These are phyloP conservation scores for Cyberlindnera amylophila DNA, from an alignment of 805 yeast genomes.

Conservation along the genomic window DNA sequence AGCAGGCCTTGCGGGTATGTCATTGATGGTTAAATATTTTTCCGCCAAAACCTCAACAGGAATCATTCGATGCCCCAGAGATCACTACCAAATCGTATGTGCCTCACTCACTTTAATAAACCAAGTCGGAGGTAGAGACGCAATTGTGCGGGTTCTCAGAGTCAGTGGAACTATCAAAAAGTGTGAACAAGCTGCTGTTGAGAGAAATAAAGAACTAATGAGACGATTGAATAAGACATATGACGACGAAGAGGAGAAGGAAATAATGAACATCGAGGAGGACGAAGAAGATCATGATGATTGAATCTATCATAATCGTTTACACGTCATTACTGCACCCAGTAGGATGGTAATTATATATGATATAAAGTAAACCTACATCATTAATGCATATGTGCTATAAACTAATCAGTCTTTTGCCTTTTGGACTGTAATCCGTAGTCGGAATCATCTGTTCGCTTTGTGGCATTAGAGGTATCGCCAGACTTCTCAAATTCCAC, in stretches of 20 bases:
- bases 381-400: background rate
- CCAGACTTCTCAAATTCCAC: constrained; percentile 42
- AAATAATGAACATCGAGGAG: constrained; percentile 16
- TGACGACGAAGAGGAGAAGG: constrained; percentile 19
- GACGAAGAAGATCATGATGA: constrained; percentile 21
- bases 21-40: constrained; percentile 71
- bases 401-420: constrained; percentile 9
- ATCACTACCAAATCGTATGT: constrained; percentile 54
- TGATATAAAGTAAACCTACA: too few species aligned
- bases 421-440: constrained; percentile 25
- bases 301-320: background rate
- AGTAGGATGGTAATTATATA: too few species aligned
- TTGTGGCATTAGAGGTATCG: background rate
- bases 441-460: constrained; percentile 14
- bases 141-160: constrained; percentile 56
- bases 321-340: too few species aligned
- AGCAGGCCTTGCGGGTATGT: constrained; percentile 55
- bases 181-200: constrained; percentile 67
- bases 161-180: constrained; percentile 87
- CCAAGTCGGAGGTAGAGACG: constrained; percentile 42
- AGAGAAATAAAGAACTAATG: constrained; percentile 36
- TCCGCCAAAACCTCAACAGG: constrained; percentile 81
- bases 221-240: constrained; percentile 17
- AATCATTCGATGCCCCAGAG: constrained; percentile 71
- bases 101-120: constrained; percentile 62